Percentiles rank a stretch among this genome's conserved stretches.
These are phyloP conservation scores for Pseudogymnoascus sp. DNA, from an alignment of 2,329 filamentous ascomycete genomes.

Conservation along the genomic window DNA sequence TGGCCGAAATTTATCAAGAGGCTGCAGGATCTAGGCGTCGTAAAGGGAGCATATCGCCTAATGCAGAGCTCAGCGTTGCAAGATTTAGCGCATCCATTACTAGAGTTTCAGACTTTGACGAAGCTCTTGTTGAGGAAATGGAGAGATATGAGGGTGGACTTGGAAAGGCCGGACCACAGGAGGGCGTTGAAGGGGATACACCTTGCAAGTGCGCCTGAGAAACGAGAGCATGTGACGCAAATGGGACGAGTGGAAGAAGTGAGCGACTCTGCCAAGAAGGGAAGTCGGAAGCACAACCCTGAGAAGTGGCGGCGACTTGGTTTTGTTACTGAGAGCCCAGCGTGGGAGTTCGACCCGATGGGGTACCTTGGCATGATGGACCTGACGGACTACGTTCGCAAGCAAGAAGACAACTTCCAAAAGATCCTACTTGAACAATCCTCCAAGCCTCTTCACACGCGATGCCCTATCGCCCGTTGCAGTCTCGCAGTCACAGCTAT, in stretches of 20 bases:
- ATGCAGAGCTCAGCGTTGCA: constrained; percentile 93
- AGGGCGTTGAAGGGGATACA: constrained; percentile 71
- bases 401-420: constrained; percentile 86
- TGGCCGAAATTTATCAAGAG: constrained; percentile 95
- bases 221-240: constrained; percentile 24
- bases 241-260: constrained; percentile 28
- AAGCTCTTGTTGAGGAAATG: constrained; percentile 84
- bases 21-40: constrained; percentile 85
- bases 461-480: constrained; percentile 81
- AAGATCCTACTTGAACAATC: constrained; percentile 88
- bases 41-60: constrained; percentile 81
- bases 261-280: constrained; percentile 44
- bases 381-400: constrained; percentile 84
- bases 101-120: constrained; percentile 89
- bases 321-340: constrained; percentile 84
- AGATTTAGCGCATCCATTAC: constrained; percentile 78
- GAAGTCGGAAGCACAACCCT: constrained; percentile 67
- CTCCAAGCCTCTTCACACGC: constrained; percentile 58
- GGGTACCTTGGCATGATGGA: constrained; percentile 98
- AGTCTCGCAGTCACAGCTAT: constrained; percentile 82
- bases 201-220: constrained; percentile 69
- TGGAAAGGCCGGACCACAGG: constrained; percentile 82
- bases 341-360: constrained; percentile 73
- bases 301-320: constrained; percentile 91
- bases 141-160: constrained; percentile 75